Evolutionary conservation across 441 rosid genomes (phyloP).

Genomic region (Syzygium malaccense): DNA sequence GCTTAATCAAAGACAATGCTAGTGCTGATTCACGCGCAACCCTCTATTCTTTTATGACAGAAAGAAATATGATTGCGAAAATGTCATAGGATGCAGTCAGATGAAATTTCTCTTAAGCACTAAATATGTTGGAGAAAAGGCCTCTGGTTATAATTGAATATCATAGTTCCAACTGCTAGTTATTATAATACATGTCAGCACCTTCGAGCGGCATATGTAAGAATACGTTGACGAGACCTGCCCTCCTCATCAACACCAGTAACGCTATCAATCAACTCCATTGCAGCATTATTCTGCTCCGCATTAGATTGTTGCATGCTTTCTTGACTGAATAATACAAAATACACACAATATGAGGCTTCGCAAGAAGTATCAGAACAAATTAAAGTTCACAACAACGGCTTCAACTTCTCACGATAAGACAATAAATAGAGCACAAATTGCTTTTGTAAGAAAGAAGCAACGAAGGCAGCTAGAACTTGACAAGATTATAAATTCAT

Average conservation of each 20-base stretch:
- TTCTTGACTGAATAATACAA: conserved; percentile 46
- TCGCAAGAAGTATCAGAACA: neutral
- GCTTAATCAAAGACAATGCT: neutral
- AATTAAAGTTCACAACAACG: neutral
- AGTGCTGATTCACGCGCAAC: neutral
- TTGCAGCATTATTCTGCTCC: conserved; percentile 75
- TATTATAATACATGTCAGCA: conserved; percentile 10
- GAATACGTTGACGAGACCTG: conserved; percentile 93
- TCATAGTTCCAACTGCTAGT: neutral
- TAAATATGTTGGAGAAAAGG: neutral
- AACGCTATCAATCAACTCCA: conserved; percentile 83
- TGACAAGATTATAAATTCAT: neutral
- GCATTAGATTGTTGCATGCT: conserved; percentile 25
- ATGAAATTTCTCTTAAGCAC: neutral
- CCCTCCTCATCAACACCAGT: conserved; percentile 91
- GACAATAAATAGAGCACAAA: neutral
- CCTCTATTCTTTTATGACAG: neutral
- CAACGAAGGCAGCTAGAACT: neutral
- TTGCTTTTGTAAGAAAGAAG: neutral
- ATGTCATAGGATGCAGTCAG: neutral
- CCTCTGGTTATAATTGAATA: neutral
- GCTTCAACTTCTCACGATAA: neutral
- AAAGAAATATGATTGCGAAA: neutral
- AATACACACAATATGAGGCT: neutral
- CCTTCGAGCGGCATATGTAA: conserved; percentile 98